Percentiles rank a stretch among this genome's conserved stretches.
phyloP scores from a whole-genome alignment of 768 basidiomycete species.

The Sporobolomyces roseus region DNA sequence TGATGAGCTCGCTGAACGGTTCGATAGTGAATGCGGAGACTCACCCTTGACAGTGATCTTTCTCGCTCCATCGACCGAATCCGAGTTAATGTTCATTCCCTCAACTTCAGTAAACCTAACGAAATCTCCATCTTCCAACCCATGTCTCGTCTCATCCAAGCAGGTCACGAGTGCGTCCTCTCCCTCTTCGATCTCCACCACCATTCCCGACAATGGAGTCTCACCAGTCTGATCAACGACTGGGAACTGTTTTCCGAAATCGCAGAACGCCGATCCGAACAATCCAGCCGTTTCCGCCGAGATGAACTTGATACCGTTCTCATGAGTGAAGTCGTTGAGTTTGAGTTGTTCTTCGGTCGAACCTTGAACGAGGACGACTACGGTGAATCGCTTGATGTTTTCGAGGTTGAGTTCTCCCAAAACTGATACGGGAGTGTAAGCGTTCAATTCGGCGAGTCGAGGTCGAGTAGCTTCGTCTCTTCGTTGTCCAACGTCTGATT shows the following conservation, averaged over 20 bases:
- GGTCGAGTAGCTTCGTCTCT: conserved; percentile 79
- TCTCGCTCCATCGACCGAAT: conserved; percentile 56
- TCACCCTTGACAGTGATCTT: conserved; percentile 81
- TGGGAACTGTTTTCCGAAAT: conserved; percentile 90
- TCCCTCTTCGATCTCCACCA: conserved; percentile 88
- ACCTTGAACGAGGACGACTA: conserved; percentile 71
- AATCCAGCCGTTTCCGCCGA: conserved; percentile 85
- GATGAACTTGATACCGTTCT: conserved; percentile 84
- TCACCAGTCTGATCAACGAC: conserved; percentile 99
- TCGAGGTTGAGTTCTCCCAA: conserved; percentile 80
- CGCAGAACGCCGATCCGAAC: conserved; percentile 92
- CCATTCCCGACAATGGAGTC: conserved; percentile 87
- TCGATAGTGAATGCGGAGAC: conserved; percentile 9
- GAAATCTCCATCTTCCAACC: conserved; percentile 96
- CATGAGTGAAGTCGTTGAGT: conserved; percentile 92
- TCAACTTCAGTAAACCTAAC: conserved; percentile 95
- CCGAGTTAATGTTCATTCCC: conserved; percentile 70
- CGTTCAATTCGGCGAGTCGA: conserved; percentile 88
- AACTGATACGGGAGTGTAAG: conserved; percentile 88
- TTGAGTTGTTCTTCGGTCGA: conserved; percentile 78
- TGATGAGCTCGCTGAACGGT: background rate
- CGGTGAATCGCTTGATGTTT: conserved; percentile 66
- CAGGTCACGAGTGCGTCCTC: conserved; percentile 91
- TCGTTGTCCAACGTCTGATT: conserved; percentile 79
- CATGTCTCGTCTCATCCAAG: conserved; percentile 93